Base-by-base conservation (phyloP, 1,284 basidiomycete species). In the Pulveroboletus sp. region DNA sequence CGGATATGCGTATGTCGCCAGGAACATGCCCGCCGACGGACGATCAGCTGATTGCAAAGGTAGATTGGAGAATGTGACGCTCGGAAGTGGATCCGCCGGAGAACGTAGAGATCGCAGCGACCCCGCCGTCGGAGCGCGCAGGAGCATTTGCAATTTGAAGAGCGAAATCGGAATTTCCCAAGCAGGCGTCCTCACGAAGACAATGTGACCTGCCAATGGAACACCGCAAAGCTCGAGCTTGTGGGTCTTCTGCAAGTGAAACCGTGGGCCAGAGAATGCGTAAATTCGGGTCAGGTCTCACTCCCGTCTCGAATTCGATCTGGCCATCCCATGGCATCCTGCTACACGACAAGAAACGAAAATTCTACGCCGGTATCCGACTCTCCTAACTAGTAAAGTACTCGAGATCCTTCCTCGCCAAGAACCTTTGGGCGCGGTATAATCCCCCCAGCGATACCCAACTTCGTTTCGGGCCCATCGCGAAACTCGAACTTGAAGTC, bases 401-500 rank as follows among this genome's bases (percentile, higher is more conserved):
- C 72, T 17, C 62, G 65, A 33, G 70, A 66, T 4, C 79, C 79
- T n/a, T 68, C 61, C 61, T 76, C 71, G 0, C 80, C 78, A 3
- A 61, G 72, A 9, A 81, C 60, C 59, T 73, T 76, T 1, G 81
- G 81, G n/a, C 78, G 67, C 4, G 72, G 72, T 15, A 82, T 58
- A 29, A 80, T 63, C 3, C 71, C 73, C 5, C 67, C 63, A 31
- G 74, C 65, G 12, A 61, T 53, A 25, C 69, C 74, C 36, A 82
- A 70, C 62, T 71, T 65, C 4, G 77, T 78, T 4, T 64, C 56
- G 0, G 72, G 68, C 1, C 80, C 78, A 55, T 76, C 72, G 0
- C 68, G 71, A 24, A 82, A 68, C 56, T 79, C 76, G 57, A 82
- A 82, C 8, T 52, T 60, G 60, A 76, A 82, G 61, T 76, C 73